Base-by-base conservation (phyloP, 768 basidiomycete genomes). In the Guyanaporus albipodus region DNA sequence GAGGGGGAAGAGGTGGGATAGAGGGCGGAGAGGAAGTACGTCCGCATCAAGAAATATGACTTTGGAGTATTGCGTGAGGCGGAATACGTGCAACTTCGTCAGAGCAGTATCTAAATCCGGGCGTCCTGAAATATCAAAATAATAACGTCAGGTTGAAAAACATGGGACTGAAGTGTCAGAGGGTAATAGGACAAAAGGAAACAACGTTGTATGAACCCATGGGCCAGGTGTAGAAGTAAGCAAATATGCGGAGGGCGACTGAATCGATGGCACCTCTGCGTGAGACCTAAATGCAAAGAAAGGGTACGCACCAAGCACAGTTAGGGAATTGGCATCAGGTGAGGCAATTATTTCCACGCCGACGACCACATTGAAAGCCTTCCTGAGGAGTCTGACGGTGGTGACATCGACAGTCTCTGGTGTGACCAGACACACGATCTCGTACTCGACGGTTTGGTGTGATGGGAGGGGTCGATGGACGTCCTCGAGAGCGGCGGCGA, bases 71-170 rank as follows among this genome's bases (percentile, higher is more conserved):
- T 89, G 86, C 14, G 78, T 81, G 52, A 99, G 82, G 51, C 96
- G 91, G 64, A 98, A 97, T 54, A 89, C 77, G 68, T 99, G 96
- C 46, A 99, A 73, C 69, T 99, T 99, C 49, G 96, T 97, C 69
- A 98, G 81, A 68, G 94, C 91, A 51, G 88, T 83, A 62, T 83
- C 79, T 49, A 99, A 83, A 72, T 99, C 95, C 22, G 83, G 90
- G 49, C 96, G 93, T 60, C 96, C 95, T 98, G 66, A 35, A 42
- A 39, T 26, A 44, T 45, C 39, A 52, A 24, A 53, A 51, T 15
- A 45, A 24, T 10, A 38, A 38, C 11, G 48, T 59, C 31, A 57
- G 63, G 43, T 26, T 21, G 14, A 41, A 36, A 22, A 33, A n/a
- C 23, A 41, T 29, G 22, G 10, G 37, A 23, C 14, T n/a, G 26